A percentile compares a stretch with the other conserved stretches of the same genome.
Conservation (phyloP, 2,329 filamentous ascomycete species). For the Exophiala viscosa region DNA sequence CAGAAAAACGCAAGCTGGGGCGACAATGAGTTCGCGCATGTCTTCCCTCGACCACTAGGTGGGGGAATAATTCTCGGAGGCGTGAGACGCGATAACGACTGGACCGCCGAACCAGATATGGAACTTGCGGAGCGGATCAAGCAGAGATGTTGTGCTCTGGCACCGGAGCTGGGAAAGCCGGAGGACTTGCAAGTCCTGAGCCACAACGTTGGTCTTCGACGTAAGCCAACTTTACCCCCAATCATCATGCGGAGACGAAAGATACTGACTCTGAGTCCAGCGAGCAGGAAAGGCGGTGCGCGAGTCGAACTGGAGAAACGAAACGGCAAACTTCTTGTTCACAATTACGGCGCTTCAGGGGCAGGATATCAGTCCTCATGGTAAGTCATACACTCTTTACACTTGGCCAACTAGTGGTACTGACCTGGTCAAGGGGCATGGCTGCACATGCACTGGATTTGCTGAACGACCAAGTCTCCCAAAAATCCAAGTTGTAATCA, state of each 20-base stretch:
- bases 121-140: constrained; percentile 79
- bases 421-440: constrained; percentile 1
- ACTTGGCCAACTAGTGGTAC: not conserved
- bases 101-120: constrained; percentile 73
- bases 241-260: not conserved
- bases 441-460: constrained; percentile 3
- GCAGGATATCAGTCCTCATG: constrained; percentile 57
- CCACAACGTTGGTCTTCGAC: constrained; percentile 77
- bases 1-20: constrained; percentile 69
- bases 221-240: constrained; percentile 1
- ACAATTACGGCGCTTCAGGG: constrained; percentile 51
- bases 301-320: constrained; percentile 70
- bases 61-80: constrained; percentile 85
- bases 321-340: constrained; percentile 62
- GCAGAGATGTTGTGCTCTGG: constrained; percentile 63
- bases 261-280: not conserved
- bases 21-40: constrained; percentile 67
- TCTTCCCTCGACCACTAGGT: constrained; percentile 70
- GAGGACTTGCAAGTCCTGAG: constrained; percentile 70
- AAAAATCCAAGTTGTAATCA: not conserved
- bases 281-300: constrained; percentile 67
- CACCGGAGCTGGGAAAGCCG: constrained; percentile 65
- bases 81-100: constrained; percentile 72
- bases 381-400: not conserved
- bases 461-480: not conserved